Evolutionary conservation across 1,284 basidiomycete species (phyloP).

Genomic region (Volvariella surrecta): DNA sequence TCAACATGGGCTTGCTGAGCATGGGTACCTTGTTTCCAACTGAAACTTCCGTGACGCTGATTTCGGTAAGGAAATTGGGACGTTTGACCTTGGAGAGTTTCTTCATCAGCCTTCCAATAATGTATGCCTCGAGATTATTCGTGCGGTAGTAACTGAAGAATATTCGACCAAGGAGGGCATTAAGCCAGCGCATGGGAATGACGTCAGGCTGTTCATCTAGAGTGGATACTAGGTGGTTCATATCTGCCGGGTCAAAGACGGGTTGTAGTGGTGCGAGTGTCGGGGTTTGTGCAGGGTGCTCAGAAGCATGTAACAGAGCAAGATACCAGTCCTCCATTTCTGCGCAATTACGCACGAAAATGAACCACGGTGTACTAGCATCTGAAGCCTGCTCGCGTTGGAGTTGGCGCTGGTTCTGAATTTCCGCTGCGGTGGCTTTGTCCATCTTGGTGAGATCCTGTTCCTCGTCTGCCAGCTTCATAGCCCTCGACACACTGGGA

Average conservation of each 20-base stretch:
- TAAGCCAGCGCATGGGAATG: slow-evolving; percentile 95
- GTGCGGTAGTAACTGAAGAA: slow-evolving; percentile 93
- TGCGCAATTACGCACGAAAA: slow-evolving; percentile 77
- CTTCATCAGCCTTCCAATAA: slow-evolving; percentile 87
- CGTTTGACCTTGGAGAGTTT: slow-evolving; percentile 89
- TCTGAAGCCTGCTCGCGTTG: slow-evolving; percentile 43
- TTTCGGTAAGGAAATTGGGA: slow-evolving; percentile 79
- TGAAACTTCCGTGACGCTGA: slow-evolving; percentile 84
- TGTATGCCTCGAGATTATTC: slow-evolving; percentile 70
- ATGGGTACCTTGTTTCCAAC: slow-evolving; percentile 80
- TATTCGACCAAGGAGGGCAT: slow-evolving; percentile 85
- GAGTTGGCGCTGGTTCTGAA: slow-evolving; percentile 35
- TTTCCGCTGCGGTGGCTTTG: slow-evolving; percentile 33
- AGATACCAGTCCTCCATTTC: slow-evolving; percentile 98
- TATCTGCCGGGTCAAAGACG: slow-evolving; percentile 74
- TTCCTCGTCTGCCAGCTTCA: slow-evolving; percentile 34
- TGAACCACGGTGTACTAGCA: slow-evolving; percentile 69
- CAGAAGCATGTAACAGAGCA: slow-evolving; percentile 70
- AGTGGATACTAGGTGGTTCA: slow-evolving; percentile 76
- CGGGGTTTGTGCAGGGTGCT: slow-evolving; percentile 46
- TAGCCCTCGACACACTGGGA: slow-evolving; percentile 47
- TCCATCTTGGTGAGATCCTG: slow-evolving; percentile 33
- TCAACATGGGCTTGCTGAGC: slow-evolving; percentile 94
- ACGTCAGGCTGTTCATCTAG: slow-evolving; percentile 92
- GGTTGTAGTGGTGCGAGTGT: slow-evolving; percentile 46